Evolutionary conservation across 176 grass and related monocot genomes (phyloP).

Genomic region (Zoysia japonica): DNA sequence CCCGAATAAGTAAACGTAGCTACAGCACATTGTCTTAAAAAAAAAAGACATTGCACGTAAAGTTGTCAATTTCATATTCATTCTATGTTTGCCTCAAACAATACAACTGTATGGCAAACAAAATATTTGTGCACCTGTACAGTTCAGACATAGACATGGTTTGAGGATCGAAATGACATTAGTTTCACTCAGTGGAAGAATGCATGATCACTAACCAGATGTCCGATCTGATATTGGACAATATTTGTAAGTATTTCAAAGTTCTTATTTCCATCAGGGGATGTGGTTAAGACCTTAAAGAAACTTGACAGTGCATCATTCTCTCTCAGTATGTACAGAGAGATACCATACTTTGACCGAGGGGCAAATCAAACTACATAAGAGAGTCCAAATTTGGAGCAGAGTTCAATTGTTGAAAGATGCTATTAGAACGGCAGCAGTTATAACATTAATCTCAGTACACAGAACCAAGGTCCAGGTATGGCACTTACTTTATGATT

Average conservation of each 20-base stretch:
- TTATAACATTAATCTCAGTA: background rate
- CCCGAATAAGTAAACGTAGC: too few species aligned
- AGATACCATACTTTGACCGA: conserved; percentile 73
- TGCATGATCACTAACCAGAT: background rate
- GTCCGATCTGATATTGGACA: background rate
- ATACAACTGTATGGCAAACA: too few species aligned
- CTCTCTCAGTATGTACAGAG: conserved; percentile 50
- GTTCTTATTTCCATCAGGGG: conserved; percentile 60
- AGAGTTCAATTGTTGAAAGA: background rate
- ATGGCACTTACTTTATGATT: conserved; percentile 69
- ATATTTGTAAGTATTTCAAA: conserved; percentile 1
- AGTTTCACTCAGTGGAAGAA: conserved; percentile 18
- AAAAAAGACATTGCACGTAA: too few species aligned
- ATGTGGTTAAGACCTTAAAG: conserved; percentile 83
- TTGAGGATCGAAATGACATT: conserved; percentile 22
- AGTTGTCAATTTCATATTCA: too few species aligned
- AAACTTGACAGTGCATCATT: conserved; percentile 72
- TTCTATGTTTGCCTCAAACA: too few species aligned
- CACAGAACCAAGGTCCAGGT: background rate
- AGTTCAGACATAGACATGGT: conserved; percentile 84
- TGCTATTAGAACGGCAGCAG: background rate
- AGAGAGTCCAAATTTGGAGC: conserved; percentile 12
- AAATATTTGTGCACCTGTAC: conserved; percentile 74
- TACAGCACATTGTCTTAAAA: too few species aligned
- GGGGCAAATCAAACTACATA: conserved; percentile 42